Base-by-base conservation (phyloP, 495 filamentous ascomycete species). In the Echria macrotheca region DNA sequence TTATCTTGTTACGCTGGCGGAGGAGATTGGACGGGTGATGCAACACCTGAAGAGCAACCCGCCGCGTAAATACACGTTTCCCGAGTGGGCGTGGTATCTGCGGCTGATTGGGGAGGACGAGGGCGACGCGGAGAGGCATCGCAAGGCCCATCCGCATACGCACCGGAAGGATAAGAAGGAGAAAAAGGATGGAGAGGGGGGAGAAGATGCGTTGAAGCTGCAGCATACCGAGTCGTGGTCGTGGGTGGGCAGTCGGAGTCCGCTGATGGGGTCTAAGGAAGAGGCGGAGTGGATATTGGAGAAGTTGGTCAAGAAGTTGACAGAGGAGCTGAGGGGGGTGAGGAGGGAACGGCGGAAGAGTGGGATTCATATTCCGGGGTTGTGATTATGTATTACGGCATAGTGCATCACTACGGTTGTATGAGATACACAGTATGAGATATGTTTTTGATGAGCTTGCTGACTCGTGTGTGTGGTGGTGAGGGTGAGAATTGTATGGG, bases 261-360 rank as follows among this genome's bases (percentile, higher is more conserved):
- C 89, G 8, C 64, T 94, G 37, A 81, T 94, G 74, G 83, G 85
- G 4, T 74, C 74, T 6, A 79, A 82, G 54, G 77, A 71, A 44
- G 89, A 95, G 61, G 72, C 87, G 7, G 81, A 90, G 62, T 95
- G 89, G 89, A 77, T 95, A 22, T 59, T 95, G 19, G 80, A 84
- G 54, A 74, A 75, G 54, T 61, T 89, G 46, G 75, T 74, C 32
- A 65, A 70, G 44, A 73, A 65, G 47, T 53, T 89, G 48, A 70
- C 75, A 17, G 65, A 71, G 24, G 78, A 80, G 62, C 61, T 86
- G 49, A 70, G 65, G 48, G 57, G 26, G 2, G 45, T 42, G 33
- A 55, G 42, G 24, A 49, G 21, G 39, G 23, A 18, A 19, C 43
- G 36, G 38, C 54, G 24, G 38, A 24, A 28, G 25, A 39, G 37